Evolutionary conservation across 257 asterid species (phyloP).

Genomic region (Plantago ovata): DNA sequence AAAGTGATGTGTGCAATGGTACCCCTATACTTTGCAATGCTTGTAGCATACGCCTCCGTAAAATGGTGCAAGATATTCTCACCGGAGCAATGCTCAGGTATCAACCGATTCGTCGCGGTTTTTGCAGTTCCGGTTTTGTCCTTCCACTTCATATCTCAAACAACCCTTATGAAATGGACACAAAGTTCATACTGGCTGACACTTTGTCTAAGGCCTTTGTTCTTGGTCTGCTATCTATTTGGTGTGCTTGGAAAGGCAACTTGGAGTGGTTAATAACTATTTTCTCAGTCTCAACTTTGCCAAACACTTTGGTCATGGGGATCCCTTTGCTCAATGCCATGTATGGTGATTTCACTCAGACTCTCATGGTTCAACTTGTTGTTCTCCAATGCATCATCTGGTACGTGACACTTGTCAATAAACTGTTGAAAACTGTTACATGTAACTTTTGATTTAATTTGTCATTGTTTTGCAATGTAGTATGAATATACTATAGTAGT

Average conservation of each 20-base stretch:
- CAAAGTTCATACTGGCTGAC: slow-evolving; percentile 57
- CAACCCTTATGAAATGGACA: slow-evolving; percentile 70
- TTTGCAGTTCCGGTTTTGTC: slow-evolving; percentile 71
- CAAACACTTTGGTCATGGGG: slow-evolving; percentile 72
- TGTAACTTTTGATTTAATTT: no score
- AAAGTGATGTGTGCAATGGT: slow-evolving; percentile 71
- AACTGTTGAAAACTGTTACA: neutral
- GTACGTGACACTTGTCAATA: slow-evolving; percentile 18
- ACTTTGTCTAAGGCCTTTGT: slow-evolving; percentile 44
- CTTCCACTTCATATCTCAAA: slow-evolving; percentile 72
- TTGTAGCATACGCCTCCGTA: slow-evolving; percentile 58
- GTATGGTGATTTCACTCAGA: slow-evolving; percentile 65
- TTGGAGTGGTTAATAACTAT: slow-evolving; percentile 68
- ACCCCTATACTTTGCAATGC: slow-evolving; percentile 69
- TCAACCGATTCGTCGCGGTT: slow-evolving; percentile 67
- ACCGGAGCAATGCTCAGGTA: slow-evolving; percentile 72
- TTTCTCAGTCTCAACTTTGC: slow-evolving; percentile 69
- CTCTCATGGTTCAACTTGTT: slow-evolving; percentile 67
- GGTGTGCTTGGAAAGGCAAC: slow-evolving; percentile 39
- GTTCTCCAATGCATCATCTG: slow-evolving; percentile 79
- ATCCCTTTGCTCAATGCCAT: slow-evolving; percentile 70
- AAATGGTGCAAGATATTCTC: slow-evolving; percentile 69
- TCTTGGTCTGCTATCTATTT: slow-evolving; percentile 31
- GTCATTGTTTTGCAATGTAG: no score
- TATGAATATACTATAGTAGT: no score